These are phyloP conservation scores for Aspergillus luchuensis DNA, from an alignment of 2,329 filamentous ascomycete genomes.

Conservation along the genomic window DNA sequence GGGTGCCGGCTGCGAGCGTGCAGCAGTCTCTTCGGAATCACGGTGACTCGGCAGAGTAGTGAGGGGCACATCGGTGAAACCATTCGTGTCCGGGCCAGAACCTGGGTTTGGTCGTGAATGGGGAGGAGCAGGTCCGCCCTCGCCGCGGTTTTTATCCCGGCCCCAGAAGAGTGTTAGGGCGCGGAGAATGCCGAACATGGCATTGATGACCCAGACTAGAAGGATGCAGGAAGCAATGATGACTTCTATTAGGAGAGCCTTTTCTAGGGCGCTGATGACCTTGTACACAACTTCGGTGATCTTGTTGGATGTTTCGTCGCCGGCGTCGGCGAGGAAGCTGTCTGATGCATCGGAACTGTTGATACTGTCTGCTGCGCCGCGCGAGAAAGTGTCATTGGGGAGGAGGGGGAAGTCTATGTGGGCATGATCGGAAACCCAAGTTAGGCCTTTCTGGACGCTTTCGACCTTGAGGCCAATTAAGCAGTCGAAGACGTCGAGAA, in stretches of 20 bases:
- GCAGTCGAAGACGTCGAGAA: conserved; percentile 79
- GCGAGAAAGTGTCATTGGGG: conserved; percentile 77
- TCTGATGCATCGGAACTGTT: conserved; percentile 55
- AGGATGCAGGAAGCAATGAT: conserved; percentile 76
- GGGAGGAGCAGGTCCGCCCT: conserved; percentile 54
- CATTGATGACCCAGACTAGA: conserved; percentile 74
- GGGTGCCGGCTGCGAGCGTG: conserved; percentile 24
- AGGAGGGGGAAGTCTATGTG: conserved; percentile 79
- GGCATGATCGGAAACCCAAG: conserved; percentile 88
- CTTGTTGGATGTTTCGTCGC: conserved; percentile 73
- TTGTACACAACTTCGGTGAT: conserved; percentile 74
- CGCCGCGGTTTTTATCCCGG: conserved; percentile 62
- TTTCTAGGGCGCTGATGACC: conserved; percentile 68
- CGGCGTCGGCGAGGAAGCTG: conserved; percentile 77
- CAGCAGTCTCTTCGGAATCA: background rate
- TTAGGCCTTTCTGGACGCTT: conserved; percentile 82
- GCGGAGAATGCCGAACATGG: conserved; percentile 71
- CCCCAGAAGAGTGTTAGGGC: conserved; percentile 63
- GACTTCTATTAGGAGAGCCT: conserved; percentile 72
- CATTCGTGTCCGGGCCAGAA: conserved; percentile 22
- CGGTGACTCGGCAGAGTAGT: conserved; percentile 27
- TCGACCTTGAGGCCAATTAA: conserved; percentile 86
- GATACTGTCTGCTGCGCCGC: conserved; percentile 66
- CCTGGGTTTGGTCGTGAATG: conserved; percentile 8
- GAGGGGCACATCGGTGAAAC: conserved; percentile 43